Conservation (phyloP, 192 early-diverging fungal genomes). For the Umbelopsis ramanniana region DNA sequence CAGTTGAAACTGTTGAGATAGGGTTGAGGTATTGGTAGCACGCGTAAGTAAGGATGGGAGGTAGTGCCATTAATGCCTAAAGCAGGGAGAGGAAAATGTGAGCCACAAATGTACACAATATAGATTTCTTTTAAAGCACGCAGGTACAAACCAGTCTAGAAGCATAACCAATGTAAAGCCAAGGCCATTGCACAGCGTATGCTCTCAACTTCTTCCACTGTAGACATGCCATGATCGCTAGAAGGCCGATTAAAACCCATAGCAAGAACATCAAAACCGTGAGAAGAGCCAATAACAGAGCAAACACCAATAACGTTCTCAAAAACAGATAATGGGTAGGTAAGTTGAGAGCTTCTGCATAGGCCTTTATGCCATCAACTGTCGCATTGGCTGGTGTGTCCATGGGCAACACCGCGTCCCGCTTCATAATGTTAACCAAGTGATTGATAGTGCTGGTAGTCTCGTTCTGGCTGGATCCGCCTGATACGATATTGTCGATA, state of each 20-base stretch:
- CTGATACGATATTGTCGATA: neutral
- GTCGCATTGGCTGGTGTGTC: neutral
- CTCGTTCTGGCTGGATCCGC: neutral
- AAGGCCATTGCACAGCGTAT: constrained; percentile 2
- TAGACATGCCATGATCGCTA: constrained; percentile 1
- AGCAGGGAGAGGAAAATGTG: too few species aligned
- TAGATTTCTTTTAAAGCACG: neutral
- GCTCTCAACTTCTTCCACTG: neutral
- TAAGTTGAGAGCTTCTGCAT: constrained; percentile 11
- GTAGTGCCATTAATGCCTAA: constrained; percentile 4
- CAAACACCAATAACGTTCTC: constrained; percentile 17
- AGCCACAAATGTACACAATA: too few species aligned
- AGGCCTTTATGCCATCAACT: constrained; percentile 1
- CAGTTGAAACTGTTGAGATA: neutral
- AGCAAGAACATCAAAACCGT: constrained; percentile 14
- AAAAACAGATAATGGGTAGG: constrained; percentile 12
- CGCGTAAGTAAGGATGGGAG: constrained; percentile 1
- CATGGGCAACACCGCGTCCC: neutral
- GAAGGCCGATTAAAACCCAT: constrained; percentile 1
- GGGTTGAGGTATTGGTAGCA: constrained; percentile 5
- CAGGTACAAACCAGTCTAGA: constrained; percentile 1
- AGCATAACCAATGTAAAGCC: constrained; percentile 9
- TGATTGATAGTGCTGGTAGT: neutral
- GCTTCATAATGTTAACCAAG: neutral
- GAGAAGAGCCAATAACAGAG: neutral